Percentiles rank a stretch among this genome's conserved stretches.
Conservation (phyloP, 441 rosid genomes). For the Gossypium lobatum region DNA sequence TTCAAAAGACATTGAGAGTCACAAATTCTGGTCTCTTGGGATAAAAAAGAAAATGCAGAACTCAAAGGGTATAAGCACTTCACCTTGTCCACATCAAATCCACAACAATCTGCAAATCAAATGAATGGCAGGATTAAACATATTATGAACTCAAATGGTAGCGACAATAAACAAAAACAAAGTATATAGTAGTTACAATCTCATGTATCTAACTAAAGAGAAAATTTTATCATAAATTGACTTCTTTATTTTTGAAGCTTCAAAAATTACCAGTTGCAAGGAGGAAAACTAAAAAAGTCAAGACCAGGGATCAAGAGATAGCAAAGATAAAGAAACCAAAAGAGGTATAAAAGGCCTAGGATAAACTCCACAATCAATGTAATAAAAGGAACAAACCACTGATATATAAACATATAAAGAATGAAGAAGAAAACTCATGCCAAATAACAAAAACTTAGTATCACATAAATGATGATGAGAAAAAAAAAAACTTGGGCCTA, state of each 20-base stretch:
- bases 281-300: neutral
- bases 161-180: neutral
- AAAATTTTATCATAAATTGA: neutral
- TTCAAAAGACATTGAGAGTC: neutral
- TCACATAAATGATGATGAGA: neutral
- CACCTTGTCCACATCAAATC: constrained; percentile 44
- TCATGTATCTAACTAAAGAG: neutral
- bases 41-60: neutral
- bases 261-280: neutral
- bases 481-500: neutral
- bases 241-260: neutral
- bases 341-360: neutral
- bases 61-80: constrained; percentile 17
- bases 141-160: neutral
- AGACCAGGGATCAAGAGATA: neutral
- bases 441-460: neutral
- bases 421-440: neutral
- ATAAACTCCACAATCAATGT: neutral
- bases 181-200: neutral
- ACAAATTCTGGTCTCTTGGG: neutral
- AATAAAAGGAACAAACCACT: neutral
- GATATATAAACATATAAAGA: neutral
- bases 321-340: neutral
- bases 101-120: constrained; percentile 35
- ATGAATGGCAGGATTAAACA: neutral